A percentile compares a stretch with the other conserved stretches of the same genome.
phyloP scores from a whole-genome alignment of 768 basidiomycete species.

The Coprinellus aureogranulatus region DNA sequence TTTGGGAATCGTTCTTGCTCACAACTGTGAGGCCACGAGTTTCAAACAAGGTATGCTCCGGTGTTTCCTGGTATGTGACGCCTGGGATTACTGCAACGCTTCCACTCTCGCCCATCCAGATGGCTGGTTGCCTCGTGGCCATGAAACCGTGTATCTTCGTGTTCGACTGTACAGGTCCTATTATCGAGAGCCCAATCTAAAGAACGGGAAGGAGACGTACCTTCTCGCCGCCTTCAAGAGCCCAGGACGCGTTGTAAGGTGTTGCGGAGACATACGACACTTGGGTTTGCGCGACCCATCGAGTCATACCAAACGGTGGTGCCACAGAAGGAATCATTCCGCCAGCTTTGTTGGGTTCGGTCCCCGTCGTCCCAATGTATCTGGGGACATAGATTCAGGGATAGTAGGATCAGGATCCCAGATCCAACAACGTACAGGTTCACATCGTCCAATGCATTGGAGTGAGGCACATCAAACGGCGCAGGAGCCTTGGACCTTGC shows the following conservation, averaged over 20 bases:
- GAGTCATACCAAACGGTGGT: conserved; percentile 82
- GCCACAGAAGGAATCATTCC: conserved; percentile 77
- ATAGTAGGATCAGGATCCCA: no score
- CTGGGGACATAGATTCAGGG: conserved; percentile 14
- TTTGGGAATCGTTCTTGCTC: conserved; percentile 25
- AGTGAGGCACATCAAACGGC: no score
- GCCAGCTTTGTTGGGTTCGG: conserved; percentile 66
- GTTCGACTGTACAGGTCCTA: not conserved
- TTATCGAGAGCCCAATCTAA: not conserved
- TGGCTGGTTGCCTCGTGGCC: conserved; percentile 80
- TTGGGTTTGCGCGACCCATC: conserved; percentile 81
- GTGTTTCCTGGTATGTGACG: conserved; percentile 14
- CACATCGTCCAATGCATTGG: no score
- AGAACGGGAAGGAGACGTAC: not conserved
- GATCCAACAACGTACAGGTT: no score
- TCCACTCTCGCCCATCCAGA: conserved; percentile 86
- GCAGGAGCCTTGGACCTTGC: no score
- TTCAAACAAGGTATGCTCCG: conserved; percentile 53
- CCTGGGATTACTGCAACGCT: conserved; percentile 63
- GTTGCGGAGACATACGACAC: conserved; percentile 72
- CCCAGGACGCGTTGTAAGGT: conserved; percentile 50
- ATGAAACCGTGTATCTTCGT: conserved; percentile 66
- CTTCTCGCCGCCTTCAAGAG: conserved; percentile 1
- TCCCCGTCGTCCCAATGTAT: conserved; percentile 72
- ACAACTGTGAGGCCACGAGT: conserved; percentile 48